Base-by-base conservation (phyloP, 139 green algal genomes). In the Chlamydomonas urium region DNA sequence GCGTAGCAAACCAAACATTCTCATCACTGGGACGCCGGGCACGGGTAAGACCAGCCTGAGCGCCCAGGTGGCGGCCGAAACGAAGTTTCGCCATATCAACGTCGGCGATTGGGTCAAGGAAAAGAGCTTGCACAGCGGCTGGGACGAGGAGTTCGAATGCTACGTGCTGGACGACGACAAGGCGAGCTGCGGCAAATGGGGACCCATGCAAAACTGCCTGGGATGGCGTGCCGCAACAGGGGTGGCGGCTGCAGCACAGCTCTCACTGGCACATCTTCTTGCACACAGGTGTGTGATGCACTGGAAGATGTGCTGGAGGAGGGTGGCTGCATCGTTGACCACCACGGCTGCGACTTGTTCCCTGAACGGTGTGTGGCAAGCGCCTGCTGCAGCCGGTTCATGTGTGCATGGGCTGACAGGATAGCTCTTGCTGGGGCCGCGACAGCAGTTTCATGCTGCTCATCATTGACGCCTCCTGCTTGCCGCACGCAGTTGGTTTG, bases 261-360 rank as follows among this genome's bases (percentile, higher is more conserved):
- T n/a, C n/a, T n/a, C n/a, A n/a, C n/a, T n/a, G n/a, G n/a, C n/a
- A n/a, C n/a, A n/a, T n/a, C n/a, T n/a, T n/a, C 21, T 56, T 68
- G 60, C 32, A 50, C 77, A 34, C 24, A 94, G 91, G 84, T 98
- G 17, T 90, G 83, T 36, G 95, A 98, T 73, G 89, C 84, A 0
- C 59, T 99, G 70, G 95, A 99, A 65, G 89, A 96, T 47, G 28
- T 78, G 1, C 71, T 98, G 72, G 75, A 29, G 0, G 78, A 82
- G 28, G 95, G 95, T 3, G 95, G 92, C 57, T 82, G 75, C 61
- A 60, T 99, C 0, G 87, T 99, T 26, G 96, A 99, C 75, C 90
- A 98, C 73, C 96, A 99, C 80, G 81, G 82, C 48, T 98, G 92
- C 79, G 95, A 99, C 72, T 96, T 99, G 47, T 99, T 99, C 72